Percentiles rank a stretch among this genome's conserved stretches.
Conservation (phyloP, 2,329 filamentous ascomycete genomes). For the Fusarium albosuccineum region DNA sequence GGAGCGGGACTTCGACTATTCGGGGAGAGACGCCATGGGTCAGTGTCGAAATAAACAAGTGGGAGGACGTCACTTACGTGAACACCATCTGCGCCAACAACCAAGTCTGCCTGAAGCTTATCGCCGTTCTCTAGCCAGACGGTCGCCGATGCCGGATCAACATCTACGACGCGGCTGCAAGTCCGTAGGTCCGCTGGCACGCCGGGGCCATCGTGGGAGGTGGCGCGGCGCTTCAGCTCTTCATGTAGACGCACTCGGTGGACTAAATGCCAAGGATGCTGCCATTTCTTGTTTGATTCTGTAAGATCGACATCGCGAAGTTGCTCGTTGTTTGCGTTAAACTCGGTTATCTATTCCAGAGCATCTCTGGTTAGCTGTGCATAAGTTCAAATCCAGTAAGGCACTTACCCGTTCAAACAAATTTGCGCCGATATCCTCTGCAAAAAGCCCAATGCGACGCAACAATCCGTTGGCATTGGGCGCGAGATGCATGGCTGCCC, state of each 20-base stretch:
- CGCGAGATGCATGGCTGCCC: constrained; percentile 71
- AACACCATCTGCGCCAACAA: constrained; percentile 68
- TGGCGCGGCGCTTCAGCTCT: constrained; percentile 60
- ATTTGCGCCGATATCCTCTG: constrained; percentile 56
- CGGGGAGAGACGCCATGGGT: background rate
- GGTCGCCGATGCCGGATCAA: constrained; percentile 56
- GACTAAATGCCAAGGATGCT: constrained; percentile 62
- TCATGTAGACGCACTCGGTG: constrained; percentile 66
- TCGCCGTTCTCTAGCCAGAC: constrained; percentile 61
- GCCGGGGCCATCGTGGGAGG: constrained; percentile 51
- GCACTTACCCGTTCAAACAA: constrained; percentile 36
- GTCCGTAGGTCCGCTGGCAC: constrained; percentile 55
- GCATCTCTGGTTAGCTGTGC: background rate
- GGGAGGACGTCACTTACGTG: constrained; percentile 48
- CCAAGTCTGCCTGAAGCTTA: constrained; percentile 59
- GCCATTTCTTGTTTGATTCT: constrained; percentile 57
- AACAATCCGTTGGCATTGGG: constrained; percentile 73
- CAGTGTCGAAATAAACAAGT: background rate
- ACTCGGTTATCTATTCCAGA: constrained; percentile 50
- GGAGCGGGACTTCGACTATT: constrained; percentile 44
- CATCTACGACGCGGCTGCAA: constrained; percentile 57
- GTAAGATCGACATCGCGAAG: constrained; percentile 52
- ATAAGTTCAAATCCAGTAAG: background rate
- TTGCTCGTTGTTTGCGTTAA: constrained; percentile 51
- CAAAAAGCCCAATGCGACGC: constrained; percentile 53